Conservation (phyloP, 2,329 filamentous ascomycete species). For the Fusarium euwallaceae region DNA sequence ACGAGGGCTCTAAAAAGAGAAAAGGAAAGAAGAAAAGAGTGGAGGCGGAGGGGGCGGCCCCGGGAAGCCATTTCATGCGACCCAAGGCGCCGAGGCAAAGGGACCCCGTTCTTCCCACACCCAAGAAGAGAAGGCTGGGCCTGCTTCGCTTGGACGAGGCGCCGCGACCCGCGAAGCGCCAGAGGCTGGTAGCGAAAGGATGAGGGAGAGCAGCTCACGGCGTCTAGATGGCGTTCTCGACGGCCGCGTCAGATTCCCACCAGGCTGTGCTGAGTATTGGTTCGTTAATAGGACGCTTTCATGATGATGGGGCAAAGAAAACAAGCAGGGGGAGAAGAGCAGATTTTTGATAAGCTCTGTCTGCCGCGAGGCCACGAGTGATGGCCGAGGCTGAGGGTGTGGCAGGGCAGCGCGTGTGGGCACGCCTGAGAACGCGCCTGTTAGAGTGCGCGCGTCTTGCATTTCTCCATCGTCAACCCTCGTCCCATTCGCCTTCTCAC, state of each 20-base stretch:
- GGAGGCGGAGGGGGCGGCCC: conserved; percentile 37
- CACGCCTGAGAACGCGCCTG: conserved; percentile 28
- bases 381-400: conserved; percentile 29
- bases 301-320: not conserved
- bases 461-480: not conserved
- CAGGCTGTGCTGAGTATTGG: conserved; percentile 1
- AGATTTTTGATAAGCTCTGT: conserved; percentile 13
- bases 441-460: conserved; percentile 27
- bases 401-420: conserved; percentile 24
- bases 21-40: conserved; percentile 17
- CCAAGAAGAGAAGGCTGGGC: not conserved
- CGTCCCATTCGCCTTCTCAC: conserved; percentile 22
- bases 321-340: not conserved
- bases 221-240: not conserved
- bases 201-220: not conserved
- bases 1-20: conserved; percentile 32
- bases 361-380: conserved; percentile 29
- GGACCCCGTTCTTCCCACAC: conserved; percentile 2
- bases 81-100: conserved; percentile 35
- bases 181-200: conserved; percentile 3
- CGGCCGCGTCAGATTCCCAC: conserved; percentile 8
- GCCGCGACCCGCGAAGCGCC: conserved; percentile 23
- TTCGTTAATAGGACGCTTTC: conserved; percentile 15
- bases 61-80: conserved; percentile 44
- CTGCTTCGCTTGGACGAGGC: conserved; percentile 25